Evolutionary conservation across 139 green algal genomes (phyloP).

Genomic region (Coelastrella sp.): DNA sequence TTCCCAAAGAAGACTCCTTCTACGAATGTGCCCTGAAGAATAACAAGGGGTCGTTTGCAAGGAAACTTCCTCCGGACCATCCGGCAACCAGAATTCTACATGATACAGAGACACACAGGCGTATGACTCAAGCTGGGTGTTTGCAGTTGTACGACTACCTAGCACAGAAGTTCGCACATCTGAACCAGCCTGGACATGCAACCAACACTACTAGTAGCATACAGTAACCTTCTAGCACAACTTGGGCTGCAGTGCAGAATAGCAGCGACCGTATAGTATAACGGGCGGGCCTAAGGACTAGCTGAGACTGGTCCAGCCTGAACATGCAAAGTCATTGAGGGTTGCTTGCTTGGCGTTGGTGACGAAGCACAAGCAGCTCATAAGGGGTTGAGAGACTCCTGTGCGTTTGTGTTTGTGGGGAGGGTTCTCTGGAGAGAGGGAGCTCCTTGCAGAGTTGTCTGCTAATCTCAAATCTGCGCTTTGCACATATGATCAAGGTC

Average conservation of each 20-base stretch:
- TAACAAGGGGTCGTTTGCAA: slow-evolving; percentile 25
- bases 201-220: slow-evolving; percentile 4
- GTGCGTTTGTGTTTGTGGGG: too few relatives aligned
- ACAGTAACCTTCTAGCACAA: not conserved
- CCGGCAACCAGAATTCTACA: slow-evolving; percentile 25
- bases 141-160: slow-evolving; percentile 16
- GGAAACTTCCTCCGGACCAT: slow-evolving; percentile 13
- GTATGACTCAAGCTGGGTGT: slow-evolving; percentile 27
- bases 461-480: too few relatives aligned
- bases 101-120: slow-evolving; percentile 29
- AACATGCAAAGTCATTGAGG: too few relatives aligned
- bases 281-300: too few relatives aligned
- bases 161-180: not conserved
- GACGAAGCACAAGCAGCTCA: too few relatives aligned
- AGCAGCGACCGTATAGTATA: too few relatives aligned
- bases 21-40: slow-evolving; percentile 32
- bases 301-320: too few relatives aligned
- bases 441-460: too few relatives aligned
- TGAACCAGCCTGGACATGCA: not conserved
- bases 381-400: too few relatives aligned
- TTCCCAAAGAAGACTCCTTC: slow-evolving; percentile 28
- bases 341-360: too few relatives aligned
- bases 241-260: not conserved
- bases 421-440: too few relatives aligned
- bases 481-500: too few relatives aligned